These are phyloP conservation scores for Lactarius sp. DNA, from an alignment of 768 basidiomycete genomes.

Conservation along the genomic window DNA sequence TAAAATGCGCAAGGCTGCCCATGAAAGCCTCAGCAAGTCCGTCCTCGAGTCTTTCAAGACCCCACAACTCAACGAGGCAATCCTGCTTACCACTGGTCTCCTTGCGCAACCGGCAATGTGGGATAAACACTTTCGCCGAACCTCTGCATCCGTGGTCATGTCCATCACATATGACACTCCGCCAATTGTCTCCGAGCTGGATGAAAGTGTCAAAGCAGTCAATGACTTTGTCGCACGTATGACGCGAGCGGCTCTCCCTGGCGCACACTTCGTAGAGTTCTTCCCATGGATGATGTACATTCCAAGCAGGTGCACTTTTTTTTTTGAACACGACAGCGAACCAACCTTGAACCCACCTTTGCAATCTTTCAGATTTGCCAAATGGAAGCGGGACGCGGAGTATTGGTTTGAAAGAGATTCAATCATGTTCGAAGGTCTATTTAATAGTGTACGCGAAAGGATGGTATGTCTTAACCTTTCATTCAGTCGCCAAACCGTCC, in stretches of 20 bases:
- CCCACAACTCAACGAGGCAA: conserved; percentile 13
- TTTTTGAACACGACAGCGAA: background rate
- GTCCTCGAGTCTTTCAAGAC: conserved; percentile 12
- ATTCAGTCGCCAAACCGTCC: background rate
- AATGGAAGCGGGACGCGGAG: conserved; percentile 26
- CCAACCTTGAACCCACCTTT: background rate
- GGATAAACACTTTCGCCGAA: conserved; percentile 18
- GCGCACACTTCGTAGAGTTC: conserved; percentile 23
- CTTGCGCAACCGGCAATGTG: conserved; percentile 14
- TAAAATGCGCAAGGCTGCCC: conserved; percentile 19
- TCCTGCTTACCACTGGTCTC: conserved; percentile 16
- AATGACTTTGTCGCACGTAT: conserved; percentile 19
- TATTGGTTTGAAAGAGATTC: conserved; percentile 21
- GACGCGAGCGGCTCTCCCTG: conserved; percentile 17
- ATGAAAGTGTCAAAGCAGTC: conserved; percentile 13
- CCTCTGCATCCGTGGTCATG: conserved; percentile 22
- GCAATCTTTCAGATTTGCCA: conserved; percentile 8
- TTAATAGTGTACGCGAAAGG: conserved; percentile 13
- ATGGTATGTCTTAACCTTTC: background rate
- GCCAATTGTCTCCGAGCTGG: conserved; percentile 12
- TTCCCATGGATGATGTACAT: conserved; percentile 25
- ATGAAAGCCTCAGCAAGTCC: conserved; percentile 15
- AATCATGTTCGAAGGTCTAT: conserved; percentile 17
- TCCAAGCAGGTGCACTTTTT: conserved; percentile 6
- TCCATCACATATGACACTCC: conserved; percentile 20